Percentiles rank a stretch among this genome's conserved stretches.
phyloP scores from a whole-genome alignment of 2,329 filamentous ascomycete genomes.

The Xylaria sp. region DNA sequence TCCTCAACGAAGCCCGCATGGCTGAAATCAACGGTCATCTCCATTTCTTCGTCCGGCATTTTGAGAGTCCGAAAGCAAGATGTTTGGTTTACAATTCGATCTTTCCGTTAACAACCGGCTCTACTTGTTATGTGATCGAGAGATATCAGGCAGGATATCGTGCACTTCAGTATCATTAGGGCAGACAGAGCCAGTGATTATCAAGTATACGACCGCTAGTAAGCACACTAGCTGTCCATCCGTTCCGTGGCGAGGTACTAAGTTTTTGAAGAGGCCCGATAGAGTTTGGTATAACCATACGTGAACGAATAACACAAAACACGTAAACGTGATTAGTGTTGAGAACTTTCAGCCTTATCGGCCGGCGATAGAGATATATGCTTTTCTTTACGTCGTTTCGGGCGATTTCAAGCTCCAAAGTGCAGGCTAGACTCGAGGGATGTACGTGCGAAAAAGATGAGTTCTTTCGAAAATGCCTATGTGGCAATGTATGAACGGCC shows the following conservation, averaged over 20 bases:
- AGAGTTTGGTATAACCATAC: neutral
- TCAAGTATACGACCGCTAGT: neutral
- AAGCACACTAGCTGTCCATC: constrained; percentile 1
- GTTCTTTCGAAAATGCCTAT: neutral
- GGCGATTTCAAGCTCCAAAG: neutral
- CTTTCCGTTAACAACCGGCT: constrained; percentile 11
- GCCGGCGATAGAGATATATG: neutral
- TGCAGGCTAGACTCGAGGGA: neutral
- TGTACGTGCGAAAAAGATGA: neutral
- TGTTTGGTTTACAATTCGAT: constrained; percentile 11
- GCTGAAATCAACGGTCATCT: constrained; percentile 50
- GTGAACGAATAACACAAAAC: constrained; percentile 10
- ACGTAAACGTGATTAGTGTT: constrained; percentile 5
- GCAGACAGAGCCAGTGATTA: neutral
- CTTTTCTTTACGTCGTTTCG: neutral
- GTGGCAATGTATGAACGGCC: neutral
- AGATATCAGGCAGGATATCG: constrained; percentile 14
- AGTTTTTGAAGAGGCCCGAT: neutral
- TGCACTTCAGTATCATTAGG: constrained; percentile 25
- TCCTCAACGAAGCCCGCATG: constrained; percentile 48
- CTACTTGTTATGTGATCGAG: constrained; percentile 15
- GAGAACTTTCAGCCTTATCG: neutral
- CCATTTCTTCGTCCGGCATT: constrained; percentile 52
- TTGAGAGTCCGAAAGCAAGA: constrained; percentile 23
- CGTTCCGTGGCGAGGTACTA: neutral